Conservation (phyloP, 2,329 filamentous ascomycete species). For the Decorospora gaudefroyi region DNA sequence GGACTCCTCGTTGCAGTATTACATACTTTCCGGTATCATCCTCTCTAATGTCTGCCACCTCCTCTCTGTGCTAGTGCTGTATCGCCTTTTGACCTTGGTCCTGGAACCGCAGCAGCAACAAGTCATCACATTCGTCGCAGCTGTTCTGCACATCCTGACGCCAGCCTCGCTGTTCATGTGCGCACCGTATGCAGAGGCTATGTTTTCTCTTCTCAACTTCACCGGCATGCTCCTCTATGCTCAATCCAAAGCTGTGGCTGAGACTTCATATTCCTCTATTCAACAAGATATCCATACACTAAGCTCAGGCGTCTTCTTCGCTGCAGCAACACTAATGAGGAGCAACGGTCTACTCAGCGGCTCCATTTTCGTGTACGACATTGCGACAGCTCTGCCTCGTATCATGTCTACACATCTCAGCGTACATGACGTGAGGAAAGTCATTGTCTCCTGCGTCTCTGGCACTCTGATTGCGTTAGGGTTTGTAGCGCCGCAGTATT, state of each 20-base stretch:
- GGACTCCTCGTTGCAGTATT: slow-evolving; percentile 24
- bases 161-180: slow-evolving; percentile 89
- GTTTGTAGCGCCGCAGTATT: slow-evolving; percentile 70
- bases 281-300: slow-evolving; percentile 56
- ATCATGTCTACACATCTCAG: slow-evolving; percentile 44
- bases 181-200: slow-evolving; percentile 79
- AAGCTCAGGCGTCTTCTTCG: slow-evolving; percentile 69
- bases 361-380: slow-evolving; percentile 66
- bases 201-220: slow-evolving; percentile 79
- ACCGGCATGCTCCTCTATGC: slow-evolving; percentile 72
- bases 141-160: slow-evolving; percentile 77
- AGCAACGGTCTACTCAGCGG: slow-evolving; percentile 88
- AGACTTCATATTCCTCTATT: slow-evolving; percentile 37
- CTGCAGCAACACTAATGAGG: slow-evolving; percentile 71
- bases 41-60: slow-evolving; percentile 78
- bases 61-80: slow-evolving; percentile 72
- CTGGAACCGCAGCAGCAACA: slow-evolving; percentile 36
- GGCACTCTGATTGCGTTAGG: slow-evolving; percentile 71
- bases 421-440: slow-evolving; percentile 53
- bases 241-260: slow-evolving; percentile 39
- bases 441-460: slow-evolving; percentile 65
- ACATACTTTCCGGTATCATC: slow-evolving; percentile 62
- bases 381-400: slow-evolving; percentile 46
- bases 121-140: slow-evolving; percentile 68
- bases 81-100: slow-evolving; percentile 65